Evolutionary conservation across 352 stramenopile genomes (phyloP).

Genomic region (Globisporangium barbulae): DNA sequence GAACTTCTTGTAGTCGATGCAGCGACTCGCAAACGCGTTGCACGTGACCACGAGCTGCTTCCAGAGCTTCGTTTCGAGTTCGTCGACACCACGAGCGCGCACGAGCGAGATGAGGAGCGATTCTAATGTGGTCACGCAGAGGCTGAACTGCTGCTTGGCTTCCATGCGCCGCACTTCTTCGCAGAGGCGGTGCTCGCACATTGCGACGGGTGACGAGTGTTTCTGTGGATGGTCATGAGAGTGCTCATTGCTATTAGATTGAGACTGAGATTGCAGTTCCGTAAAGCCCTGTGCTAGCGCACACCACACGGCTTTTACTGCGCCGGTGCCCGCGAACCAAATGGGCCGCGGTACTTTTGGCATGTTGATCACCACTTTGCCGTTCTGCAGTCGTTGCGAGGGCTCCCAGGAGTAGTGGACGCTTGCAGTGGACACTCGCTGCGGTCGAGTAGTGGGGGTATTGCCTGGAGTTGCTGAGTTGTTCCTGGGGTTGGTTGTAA

Average conservation of each 20-base stretch:
- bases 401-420: conserved; percentile 72
- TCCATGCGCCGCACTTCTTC: conserved; percentile 81
- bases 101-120: conserved; percentile 69
- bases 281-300: conserved; percentile 53
- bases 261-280: conserved; percentile 18
- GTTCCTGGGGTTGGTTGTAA: neutral
- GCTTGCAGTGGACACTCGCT: conserved; percentile 7
- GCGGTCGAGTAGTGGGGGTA: neutral
- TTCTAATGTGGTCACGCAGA: conserved; percentile 81
- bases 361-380: conserved; percentile 78
- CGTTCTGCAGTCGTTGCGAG: conserved; percentile 48
- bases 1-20: conserved; percentile 82
- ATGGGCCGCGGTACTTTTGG: conserved; percentile 75
- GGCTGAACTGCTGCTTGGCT: conserved; percentile 66
- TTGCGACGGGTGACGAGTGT: conserved; percentile 6
- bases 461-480: neutral
- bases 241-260: neutral
- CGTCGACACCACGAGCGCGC: conserved; percentile 42
- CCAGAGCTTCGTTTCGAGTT: conserved; percentile 78
- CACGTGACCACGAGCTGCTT: conserved; percentile 89
- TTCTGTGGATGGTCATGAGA: neutral
- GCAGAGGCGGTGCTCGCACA: conserved; percentile 67
- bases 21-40: conserved; percentile 86
- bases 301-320: conserved; percentile 83
- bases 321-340: conserved; percentile 82